Conservation (phyloP, 192 early-diverging fungal species). For the Podila epicladia region DNA sequence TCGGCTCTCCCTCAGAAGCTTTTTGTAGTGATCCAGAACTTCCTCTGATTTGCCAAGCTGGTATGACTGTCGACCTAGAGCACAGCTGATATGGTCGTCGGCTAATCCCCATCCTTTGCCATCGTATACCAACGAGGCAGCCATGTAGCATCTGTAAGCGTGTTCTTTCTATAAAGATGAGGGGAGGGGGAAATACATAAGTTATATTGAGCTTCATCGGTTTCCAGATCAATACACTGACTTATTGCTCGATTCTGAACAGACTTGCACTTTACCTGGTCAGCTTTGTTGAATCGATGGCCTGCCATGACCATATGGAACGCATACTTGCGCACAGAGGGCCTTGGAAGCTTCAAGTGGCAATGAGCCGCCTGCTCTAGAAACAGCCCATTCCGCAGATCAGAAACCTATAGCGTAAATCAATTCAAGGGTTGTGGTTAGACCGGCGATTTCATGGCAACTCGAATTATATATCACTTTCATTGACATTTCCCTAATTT, state of each 20-base stretch:
- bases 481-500: too few relatives aligned
- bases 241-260: not conserved
- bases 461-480: too few relatives aligned
- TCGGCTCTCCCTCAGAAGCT: slow-evolving; percentile 73
- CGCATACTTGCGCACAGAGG: slow-evolving; percentile 86
- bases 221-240: not conserved
- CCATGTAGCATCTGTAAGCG: slow-evolving; percentile 81
- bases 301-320: slow-evolving; percentile 92
- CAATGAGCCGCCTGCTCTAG: slow-evolving; percentile 92
- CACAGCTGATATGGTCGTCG: slow-evolving; percentile 92
- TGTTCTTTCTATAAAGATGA: slow-evolving; percentile 64
- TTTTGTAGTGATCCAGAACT: slow-evolving; percentile 83
- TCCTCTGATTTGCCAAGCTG: slow-evolving; percentile 77
- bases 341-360: slow-evolving; percentile 69
- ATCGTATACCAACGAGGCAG: slow-evolving; percentile 69
- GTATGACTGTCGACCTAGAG: slow-evolving; percentile 83
- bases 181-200: not conserved
- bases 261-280: slow-evolving; percentile 62
- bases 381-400: slow-evolving; percentile 79
- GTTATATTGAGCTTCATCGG: not conserved
- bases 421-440: not conserved
- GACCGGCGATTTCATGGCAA: too few relatives aligned
- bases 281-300: slow-evolving; percentile 81
- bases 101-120: slow-evolving; percentile 74
- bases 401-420: slow-evolving; percentile 65